Base-by-base conservation (phyloP, 768 basidiomycete species). In the Leccinum obscurum region DNA sequence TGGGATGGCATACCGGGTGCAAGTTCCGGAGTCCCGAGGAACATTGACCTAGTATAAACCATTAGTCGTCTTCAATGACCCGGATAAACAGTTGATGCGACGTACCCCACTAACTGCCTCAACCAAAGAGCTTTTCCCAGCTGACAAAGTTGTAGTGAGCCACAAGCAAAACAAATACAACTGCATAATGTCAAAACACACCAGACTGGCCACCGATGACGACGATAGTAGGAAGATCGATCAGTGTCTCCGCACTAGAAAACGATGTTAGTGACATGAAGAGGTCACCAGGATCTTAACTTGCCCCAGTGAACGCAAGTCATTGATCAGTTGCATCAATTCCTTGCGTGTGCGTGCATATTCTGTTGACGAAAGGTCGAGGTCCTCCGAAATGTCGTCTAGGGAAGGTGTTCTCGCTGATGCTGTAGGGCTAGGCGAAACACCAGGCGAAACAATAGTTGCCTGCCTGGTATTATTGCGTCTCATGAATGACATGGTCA, bases 11-110 rank as follows among this genome's bases (percentile, higher is more conserved):
- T 3, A 82, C 85, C 83, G 75, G 0, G 84, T 86, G 56, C 85
- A 86, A 1, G 84, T 86, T 22, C 84, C 84, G 50, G 82, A 82
- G 46, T 86, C 86, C 30, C 86, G 75, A 11, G 86, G 85, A 30
- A 87, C 85, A 54, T 73, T 83, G 32, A 86, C 83, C 86, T 87
- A 44, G 17, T 1, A 44, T 17, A 32, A 52, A 22, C 5, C 9
- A n/a, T 64, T 32, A 67, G 26, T 11, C n/a, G 48, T 22, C 17
- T 3, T 28, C 22, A 9, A 10, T 35, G 13, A 8, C 3, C 6
- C 22, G 4, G 11, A 28, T n/a, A 39, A 30, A 46, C 30, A 55
- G 57, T 52, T 20, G 0, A 17, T 22, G 20, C 0, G 4, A 66
- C 81, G n/a, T 63, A 86, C 84, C 7, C 83, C 82, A 14, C 77